Evolutionary conservation across 805 yeast genomes (phyloP).

Genomic region (Peterozyma toletana): DNA sequence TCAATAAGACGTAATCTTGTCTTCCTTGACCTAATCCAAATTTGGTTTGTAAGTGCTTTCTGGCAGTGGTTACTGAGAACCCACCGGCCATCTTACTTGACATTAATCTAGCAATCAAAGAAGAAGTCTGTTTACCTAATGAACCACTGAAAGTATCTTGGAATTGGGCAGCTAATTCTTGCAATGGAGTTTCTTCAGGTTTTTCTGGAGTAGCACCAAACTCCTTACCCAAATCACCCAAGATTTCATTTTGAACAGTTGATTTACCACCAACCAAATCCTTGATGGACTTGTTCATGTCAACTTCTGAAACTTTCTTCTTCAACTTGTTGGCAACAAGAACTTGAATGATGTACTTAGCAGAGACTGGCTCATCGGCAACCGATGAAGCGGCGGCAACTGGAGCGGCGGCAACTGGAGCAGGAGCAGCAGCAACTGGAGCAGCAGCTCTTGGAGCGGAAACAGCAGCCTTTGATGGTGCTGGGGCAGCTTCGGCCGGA

Average conservation of each 20-base stretch:
- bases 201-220: slow-evolving; percentile 98
- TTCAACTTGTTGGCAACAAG: slow-evolving; percentile 94
- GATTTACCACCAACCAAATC: slow-evolving; percentile 98
- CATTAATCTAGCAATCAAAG: slow-evolving; percentile 84
- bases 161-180: slow-evolving; percentile 91
- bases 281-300: slow-evolving; percentile 89
- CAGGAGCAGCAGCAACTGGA: slow-evolving; percentile 50
- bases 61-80: slow-evolving; percentile 82
- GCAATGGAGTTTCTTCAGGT: slow-evolving; percentile 96
- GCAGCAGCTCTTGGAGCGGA: slow-evolving; percentile 39
- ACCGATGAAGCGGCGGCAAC: slow-evolving; percentile 61
- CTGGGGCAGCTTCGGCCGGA: slow-evolving; percentile 42
- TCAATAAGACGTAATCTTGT: slow-evolving; percentile 82
- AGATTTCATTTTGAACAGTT: slow-evolving; percentile 95
- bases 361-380: slow-evolving; percentile 87
- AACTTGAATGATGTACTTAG: slow-evolving; percentile 74
- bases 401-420: slow-evolving; percentile 53
- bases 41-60: slow-evolving; percentile 85
- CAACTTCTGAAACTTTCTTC: slow-evolving; percentile 79
- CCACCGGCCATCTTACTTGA: slow-evolving; percentile 99
- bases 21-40: slow-evolving; percentile 93
- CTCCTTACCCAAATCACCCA: slow-evolving; percentile 98
- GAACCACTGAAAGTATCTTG: slow-evolving; percentile 86
- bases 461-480: slow-evolving; percentile 22
- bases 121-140: slow-evolving; percentile 89